phyloP scores from a whole-genome alignment of 805 yeast species.

The Vanderwaltozyma verrucispora region DNA sequence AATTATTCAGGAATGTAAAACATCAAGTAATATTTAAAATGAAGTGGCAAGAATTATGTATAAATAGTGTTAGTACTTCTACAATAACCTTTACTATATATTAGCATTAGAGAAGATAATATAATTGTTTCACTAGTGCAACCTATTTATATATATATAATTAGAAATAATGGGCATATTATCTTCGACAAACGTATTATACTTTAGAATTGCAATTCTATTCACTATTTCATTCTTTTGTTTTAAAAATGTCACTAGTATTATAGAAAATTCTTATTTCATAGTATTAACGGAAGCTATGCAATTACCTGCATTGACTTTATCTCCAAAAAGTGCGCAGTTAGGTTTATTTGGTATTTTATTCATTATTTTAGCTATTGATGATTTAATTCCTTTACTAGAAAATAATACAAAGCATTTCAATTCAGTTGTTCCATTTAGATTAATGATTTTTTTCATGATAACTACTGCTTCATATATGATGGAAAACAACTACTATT shows the following conservation, averaged over 20 bases:
- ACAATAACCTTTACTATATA: too few relatives aligned
- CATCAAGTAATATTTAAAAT: too few relatives aligned
- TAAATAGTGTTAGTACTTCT: too few relatives aligned
- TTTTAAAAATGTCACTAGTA: constrained; percentile 36
- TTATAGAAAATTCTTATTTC: constrained; percentile 38
- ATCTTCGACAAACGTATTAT: constrained; percentile 39
- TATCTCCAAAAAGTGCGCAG: constrained; percentile 32
- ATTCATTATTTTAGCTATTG: constrained; percentile 34
- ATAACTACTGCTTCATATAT: constrained; percentile 42
- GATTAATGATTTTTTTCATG: constrained; percentile 41
- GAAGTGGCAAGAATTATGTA: too few relatives aligned
- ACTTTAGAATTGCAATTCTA: constrained; percentile 37
- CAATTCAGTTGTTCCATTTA: constrained; percentile 48
- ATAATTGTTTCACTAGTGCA: too few relatives aligned
- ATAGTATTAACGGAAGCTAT: constrained; percentile 51
- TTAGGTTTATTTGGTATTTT: constrained; percentile 41
- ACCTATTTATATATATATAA: too few relatives aligned
- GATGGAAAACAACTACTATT: constrained; percentile 30
- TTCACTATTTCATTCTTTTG: constrained; percentile 36
- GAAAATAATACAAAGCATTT: constrained; percentile 39
- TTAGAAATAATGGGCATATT: constrained; percentile 46
- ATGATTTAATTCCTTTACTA: constrained; percentile 51
- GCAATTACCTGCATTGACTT: constrained; percentile 33
- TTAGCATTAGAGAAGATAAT: too few relatives aligned
- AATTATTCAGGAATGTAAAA: too few relatives aligned